Conservation (phyloP, 1,284 basidiomycete genomes). For the Mycena citricolor region DNA sequence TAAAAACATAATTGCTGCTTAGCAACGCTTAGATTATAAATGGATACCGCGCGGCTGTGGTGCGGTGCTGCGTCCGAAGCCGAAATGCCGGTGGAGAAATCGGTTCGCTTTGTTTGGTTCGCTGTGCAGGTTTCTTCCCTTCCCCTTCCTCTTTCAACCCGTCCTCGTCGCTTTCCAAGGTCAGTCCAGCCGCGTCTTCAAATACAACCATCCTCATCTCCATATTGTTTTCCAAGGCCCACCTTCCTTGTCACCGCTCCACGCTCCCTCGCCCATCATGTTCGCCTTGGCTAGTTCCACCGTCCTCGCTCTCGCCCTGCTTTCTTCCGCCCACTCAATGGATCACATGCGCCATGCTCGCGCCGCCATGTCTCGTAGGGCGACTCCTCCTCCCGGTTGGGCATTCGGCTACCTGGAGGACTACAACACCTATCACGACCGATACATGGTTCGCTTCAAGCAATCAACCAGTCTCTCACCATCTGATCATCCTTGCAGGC, state of each 20-base stretch:
- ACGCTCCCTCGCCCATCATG: slow-evolving; percentile 33
- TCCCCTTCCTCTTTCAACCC: slow-evolving; percentile 6
- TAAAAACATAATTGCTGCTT: too few relatives aligned
- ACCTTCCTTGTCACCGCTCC: slow-evolving; percentile 18
- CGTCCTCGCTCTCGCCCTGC: slow-evolving; percentile 49
- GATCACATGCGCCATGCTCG: slow-evolving; percentile 23
- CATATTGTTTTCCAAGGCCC: slow-evolving; percentile 12
- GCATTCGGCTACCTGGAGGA: slow-evolving; percentile 45
- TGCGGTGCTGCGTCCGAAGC: background rate
- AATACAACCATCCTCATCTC: slow-evolving; percentile 13
- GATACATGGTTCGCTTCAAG: slow-evolving; percentile 37
- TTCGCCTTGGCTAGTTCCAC: slow-evolving; percentile 45
- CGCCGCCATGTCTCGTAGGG: slow-evolving; percentile 46
- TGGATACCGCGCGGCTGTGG: background rate
- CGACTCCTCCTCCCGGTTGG: slow-evolving; percentile 45
- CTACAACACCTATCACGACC: slow-evolving; percentile 64
- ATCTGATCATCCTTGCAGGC: slow-evolving; percentile 9
- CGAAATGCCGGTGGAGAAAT: background rate
- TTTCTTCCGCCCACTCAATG: slow-evolving; percentile 32
- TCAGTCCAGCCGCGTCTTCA: slow-evolving; percentile 21
- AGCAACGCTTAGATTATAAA: too few relatives aligned
- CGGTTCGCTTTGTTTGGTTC: slow-evolving; percentile 25
- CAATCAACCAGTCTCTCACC: too few relatives aligned
- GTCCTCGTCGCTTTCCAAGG: slow-evolving; percentile 15
- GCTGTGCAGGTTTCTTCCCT: too few relatives aligned